Base-by-base conservation (phyloP, 495 filamentous ascomycete species). In the Penicillium parvum region DNA sequence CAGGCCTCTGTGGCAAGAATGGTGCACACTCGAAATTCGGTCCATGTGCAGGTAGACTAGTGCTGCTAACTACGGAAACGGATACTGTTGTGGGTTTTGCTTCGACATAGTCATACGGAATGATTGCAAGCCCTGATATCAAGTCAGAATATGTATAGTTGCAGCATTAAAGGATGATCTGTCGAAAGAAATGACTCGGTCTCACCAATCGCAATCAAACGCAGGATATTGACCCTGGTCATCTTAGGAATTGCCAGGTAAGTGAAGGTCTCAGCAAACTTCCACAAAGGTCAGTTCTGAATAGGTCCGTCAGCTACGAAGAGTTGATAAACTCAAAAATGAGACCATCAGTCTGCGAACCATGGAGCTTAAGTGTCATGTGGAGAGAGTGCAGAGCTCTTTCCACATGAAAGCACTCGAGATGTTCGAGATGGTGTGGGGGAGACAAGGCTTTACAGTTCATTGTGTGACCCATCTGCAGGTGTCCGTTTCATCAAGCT, bases 1-100 rank as follows among this genome's bases (percentile, higher is more conserved):
- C 54, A 22, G 43, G 43, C 14, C 33, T 53, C 50, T 37, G 53
- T 23, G 50, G 50, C 1, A 51, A 22, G 21, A 45, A 53, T 5
- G 37, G 37, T 5, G 40, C 45, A n/a, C 37, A 40, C 32, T 37
- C 16, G 6, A 23, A 17, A 3, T 37, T 33, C 12, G 37, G 16
- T 16, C 28, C 40, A 9, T 32, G 15, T 6, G 29, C 29, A 7
- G 49, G n/a, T 4, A 41, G 15, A 28, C 40, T 34, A 5, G 45
- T 52, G 6, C 32, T 17, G 11, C 36, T 33, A 6, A 43, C 21
- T 7, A 40, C 37, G 12, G 44, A 42, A 2, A 42, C 37, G 26
- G 40, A 32, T 14, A 42, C 39, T 4, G 16, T 42, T 3, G 25
- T 9, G 0, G 40, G 50, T 10, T 45, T 53, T 34, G 50, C 47